Base-by-base conservation (phyloP, 768 basidiomycete genomes). In the Tulasnella sp. region DNA sequence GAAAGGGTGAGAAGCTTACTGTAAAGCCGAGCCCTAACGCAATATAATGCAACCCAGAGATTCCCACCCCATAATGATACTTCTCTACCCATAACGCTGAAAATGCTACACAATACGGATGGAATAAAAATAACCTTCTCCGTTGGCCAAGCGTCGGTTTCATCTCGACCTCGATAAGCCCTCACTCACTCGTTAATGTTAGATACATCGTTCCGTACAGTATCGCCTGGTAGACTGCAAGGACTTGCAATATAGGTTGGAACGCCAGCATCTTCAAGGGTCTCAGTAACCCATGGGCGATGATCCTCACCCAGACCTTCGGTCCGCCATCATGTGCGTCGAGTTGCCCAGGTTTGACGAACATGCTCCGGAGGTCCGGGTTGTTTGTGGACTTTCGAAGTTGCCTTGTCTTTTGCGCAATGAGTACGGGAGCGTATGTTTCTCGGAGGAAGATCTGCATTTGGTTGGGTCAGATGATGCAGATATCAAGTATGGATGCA, bases 221-320 rank as follows among this genome's bases (percentile, higher is more conserved):
- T 63, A 85, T 80, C 0, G 83, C 80, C 77, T 85, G 79, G 62
- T 86, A 88, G 0, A 81, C 2, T 0, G 82, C 81, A 9, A 88
- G 70, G 1, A 85, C 67, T 64, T 85, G 84, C 19, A 85, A 72
- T 63, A 88, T 85, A 0, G 81, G 78, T 65, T 89, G 86, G 9
- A 51, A 61, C 19, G 38, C 49, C 58, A 87, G 83, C 10, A 90
- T 67, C 3, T 69, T 65, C 70, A 91, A 85, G 0, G 90, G 89
- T n/a, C 87, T 77, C 10, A 74, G 69, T 22, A 90, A 69, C 0
- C 84, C 75, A 59, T 71, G 77, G 0, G 62, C 45, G 59, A 90
- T 70, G 34, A 87, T 66, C 50, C 15, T 21, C 45, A 49, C n/a
- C 49, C 57, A 51, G 15, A 34, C 45, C 27, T 21, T 22, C 7